phyloP scores from a whole-genome alignment of 805 yeast species.

The Metschnikowia sp. region DNA sequence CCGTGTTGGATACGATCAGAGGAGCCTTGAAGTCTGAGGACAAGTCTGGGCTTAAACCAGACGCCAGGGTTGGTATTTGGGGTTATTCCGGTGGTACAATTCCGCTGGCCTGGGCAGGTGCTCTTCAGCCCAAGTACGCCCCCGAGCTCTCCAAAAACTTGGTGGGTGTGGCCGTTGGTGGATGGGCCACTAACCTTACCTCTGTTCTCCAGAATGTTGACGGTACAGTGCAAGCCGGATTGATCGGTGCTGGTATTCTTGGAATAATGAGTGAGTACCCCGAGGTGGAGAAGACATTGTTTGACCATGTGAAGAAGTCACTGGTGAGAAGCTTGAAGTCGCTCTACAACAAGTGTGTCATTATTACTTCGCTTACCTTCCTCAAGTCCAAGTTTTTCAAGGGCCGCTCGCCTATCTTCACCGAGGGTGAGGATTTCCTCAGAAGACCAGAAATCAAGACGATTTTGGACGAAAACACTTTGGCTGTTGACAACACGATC shows the following conservation, averaged over 20 bases:
- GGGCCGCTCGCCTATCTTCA: too few relatives aligned
- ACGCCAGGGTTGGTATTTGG: slow-evolving; percentile 26
- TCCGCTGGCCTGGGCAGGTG: slow-evolving; percentile 38
- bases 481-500: not conserved
- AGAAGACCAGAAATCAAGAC: slow-evolving; percentile 1
- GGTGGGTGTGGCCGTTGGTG: slow-evolving; percentile 37
- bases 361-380: slow-evolving; percentile 3
- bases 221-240: slow-evolving; percentile 28
- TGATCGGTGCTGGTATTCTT: slow-evolving; percentile 26
- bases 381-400: not conserved
- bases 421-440: slow-evolving; percentile 6
- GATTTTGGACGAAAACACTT: slow-evolving; percentile 4
- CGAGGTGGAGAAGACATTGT: slow-evolving; percentile 9
- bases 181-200: slow-evolving; percentile 34
- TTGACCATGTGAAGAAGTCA: not conserved
- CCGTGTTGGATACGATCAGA: slow-evolving; percentile 29
- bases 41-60: slow-evolving; percentile 18
- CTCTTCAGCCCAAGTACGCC: slow-evolving; percentile 35
- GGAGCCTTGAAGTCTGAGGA: slow-evolving; percentile 22
- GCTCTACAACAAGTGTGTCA: slow-evolving; percentile 6
- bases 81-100: slow-evolving; percentile 42
- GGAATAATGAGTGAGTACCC: slow-evolving; percentile 35
- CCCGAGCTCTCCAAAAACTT: slow-evolving; percentile 24
- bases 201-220: slow-evolving; percentile 23
- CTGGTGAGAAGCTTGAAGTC: not conserved